Base-by-base conservation (phyloP, 2,329 filamentous ascomycete species). In the Verticillium dahliae region DNA sequence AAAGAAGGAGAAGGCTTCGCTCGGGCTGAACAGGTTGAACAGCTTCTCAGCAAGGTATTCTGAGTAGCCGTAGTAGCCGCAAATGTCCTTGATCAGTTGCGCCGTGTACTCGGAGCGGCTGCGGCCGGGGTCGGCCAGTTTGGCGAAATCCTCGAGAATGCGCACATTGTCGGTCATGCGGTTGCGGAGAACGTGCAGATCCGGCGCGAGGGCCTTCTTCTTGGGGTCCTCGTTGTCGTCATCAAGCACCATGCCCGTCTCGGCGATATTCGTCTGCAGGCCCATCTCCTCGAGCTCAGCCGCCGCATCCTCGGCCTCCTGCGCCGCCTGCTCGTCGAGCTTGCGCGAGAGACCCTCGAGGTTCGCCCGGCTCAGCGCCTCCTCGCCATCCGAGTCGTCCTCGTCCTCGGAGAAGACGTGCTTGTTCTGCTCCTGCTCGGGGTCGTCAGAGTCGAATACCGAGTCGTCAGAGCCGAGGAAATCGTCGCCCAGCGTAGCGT, bases 1-100 rank as follows among this genome's bases (percentile, higher is more conserved):
- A 79, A 99, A 98, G 78, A 99, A 99, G 60, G 93, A 93, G 69
- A 98, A 96, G 0, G 95, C 95, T 78, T 99, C 95, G 69, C 90
- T 88, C 0, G 95, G 91, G 1, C 92, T 87, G 78, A 99, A 98
- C 6, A 99, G 86, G 71, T 90, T 89, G 79, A 93, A 92, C 15
- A 99, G 87, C 81, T 98, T 99, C 76, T 97, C 91, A 4, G 93
- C 95, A n/a, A 99, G 84, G 77, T 90, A 98, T 41, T 90, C 86
- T 3, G 91, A 96, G 80, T 99, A 99, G 63, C 94, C 93, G 73
- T 99, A 99, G 81, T 99, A 99, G 61, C 90, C 86, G 78, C 92
- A 97, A 62, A 98, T 90, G 71, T 99, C 95, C 76, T 92, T 90
- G 64, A 98, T 77, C 61, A 99, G 81, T 74, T 96, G 90, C 27